Evolutionary conservation across 106 monocot genomes (phyloP).

Genomic region (Apostasia shenzhenica): DNA sequence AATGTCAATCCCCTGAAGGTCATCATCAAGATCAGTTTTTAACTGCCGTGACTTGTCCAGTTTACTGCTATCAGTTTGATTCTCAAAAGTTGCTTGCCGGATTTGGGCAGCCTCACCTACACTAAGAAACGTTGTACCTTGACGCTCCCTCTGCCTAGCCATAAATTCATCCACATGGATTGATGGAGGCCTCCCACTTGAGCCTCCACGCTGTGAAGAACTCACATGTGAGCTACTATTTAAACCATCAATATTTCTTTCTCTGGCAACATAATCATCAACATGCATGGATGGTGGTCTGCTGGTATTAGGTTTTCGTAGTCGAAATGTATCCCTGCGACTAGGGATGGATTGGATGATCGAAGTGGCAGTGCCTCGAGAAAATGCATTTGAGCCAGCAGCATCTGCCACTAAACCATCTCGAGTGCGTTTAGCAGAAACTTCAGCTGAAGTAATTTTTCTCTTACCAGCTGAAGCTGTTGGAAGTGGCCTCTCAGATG

Average conservation of each 20-base stretch:
- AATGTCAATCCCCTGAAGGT: constrained; percentile 82
- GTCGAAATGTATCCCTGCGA: constrained; percentile 93
- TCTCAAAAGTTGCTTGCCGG: constrained; percentile 26
- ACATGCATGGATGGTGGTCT: constrained; percentile 99
- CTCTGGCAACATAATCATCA: constrained; percentile 98
- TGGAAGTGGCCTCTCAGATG: constrained; percentile 39
- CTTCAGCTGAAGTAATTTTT: constrained; percentile 53
- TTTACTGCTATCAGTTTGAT: constrained; percentile 33
- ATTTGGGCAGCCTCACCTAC: constrained; percentile 47
- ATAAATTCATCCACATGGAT: constrained; percentile 99
- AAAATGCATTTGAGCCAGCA: constrained; percentile 41
- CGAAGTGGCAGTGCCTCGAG: constrained; percentile 36
- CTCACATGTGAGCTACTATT: constrained; percentile 51
- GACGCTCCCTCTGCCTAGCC: constrained; percentile 91
- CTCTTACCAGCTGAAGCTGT: constrained; percentile 49
- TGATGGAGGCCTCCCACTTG: constrained; percentile 92
- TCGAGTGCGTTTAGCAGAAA: constrained; percentile 44
- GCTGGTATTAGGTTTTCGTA: constrained; percentile 96
- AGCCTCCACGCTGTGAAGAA: constrained; percentile 63
- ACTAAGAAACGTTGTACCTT: constrained; percentile 41
- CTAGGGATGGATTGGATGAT: constrained; percentile 45
- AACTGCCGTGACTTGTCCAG: constrained; percentile 44
- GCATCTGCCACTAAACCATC: constrained; percentile 55
- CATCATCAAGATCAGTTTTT: constrained; percentile 80
- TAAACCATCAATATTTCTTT: constrained; percentile 82